Conservation (phyloP, 768 basidiomycete genomes). For the Serendipita vermifera region DNA sequence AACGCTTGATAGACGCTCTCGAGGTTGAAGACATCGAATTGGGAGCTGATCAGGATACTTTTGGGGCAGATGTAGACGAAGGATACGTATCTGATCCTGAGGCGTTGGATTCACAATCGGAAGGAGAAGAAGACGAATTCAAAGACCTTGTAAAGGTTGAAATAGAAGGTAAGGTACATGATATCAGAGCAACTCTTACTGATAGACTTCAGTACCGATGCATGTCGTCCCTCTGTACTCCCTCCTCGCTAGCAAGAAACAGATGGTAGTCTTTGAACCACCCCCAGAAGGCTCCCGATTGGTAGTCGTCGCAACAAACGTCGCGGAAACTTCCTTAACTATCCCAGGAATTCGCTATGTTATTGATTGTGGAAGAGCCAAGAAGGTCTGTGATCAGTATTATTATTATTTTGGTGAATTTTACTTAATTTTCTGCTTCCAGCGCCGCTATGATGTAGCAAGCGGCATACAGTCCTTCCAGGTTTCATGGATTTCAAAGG, state of each 20-base stretch:
- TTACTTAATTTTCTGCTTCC: conserved; percentile 12
- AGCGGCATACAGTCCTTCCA: conserved; percentile 87
- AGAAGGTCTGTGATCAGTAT: conserved; percentile 48
- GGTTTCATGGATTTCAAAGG: conserved; percentile 89
- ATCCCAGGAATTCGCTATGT: conserved; percentile 97
- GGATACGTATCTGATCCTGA: conserved; percentile 34
- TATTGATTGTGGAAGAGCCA: conserved; percentile 90
- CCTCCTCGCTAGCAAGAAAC: conserved; percentile 80
- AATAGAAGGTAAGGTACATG: conserved; percentile 43
- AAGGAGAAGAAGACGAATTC: conserved; percentile 44
- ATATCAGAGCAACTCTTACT: conserved; percentile 19
- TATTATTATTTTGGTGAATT: neutral
- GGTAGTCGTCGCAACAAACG: conserved; percentile 90
- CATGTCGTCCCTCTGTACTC: conserved; percentile 92
- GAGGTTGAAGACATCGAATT: conserved; percentile 76
- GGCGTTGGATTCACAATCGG: conserved; percentile 53
- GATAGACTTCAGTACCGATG: conserved; percentile 56
- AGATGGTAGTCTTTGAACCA: conserved; percentile 81
- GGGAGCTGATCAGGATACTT: conserved; percentile 26
- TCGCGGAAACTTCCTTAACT: conserved; percentile 92
- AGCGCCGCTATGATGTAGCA: conserved; percentile 72
- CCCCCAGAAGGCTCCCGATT: conserved; percentile 73
- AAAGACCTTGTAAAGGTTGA: conserved; percentile 65
- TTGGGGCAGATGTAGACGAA: conserved; percentile 26
- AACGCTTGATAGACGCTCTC: conserved; percentile 41